Conservation (phyloP, 352 stramenopile genomes). For the Globisporangium radiosum region DNA sequence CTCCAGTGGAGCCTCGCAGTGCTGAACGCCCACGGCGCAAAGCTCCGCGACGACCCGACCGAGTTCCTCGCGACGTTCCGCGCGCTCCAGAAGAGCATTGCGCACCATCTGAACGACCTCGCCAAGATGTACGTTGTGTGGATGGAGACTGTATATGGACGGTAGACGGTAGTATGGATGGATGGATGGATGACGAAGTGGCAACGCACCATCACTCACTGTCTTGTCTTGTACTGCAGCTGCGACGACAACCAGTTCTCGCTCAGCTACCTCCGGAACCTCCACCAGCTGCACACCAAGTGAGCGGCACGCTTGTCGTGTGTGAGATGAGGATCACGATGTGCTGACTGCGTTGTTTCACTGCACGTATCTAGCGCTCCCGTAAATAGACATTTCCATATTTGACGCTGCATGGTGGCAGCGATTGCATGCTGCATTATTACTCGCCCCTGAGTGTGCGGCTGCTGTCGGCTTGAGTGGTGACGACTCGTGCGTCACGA, state of each 20-base stretch:
- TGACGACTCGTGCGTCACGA: no score
- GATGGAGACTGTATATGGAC: no score
- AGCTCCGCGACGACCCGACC: constrained; percentile 68
- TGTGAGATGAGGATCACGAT: no score
- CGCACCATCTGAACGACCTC: constrained; percentile 77
- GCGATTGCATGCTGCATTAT: no score
- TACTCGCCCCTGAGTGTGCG: no score
- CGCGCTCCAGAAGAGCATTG: constrained; percentile 83
- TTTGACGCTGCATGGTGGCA: no score
- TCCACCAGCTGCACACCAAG: constrained; percentile 42
- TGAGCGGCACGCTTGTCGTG: neutral
- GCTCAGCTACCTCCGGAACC: constrained; percentile 76
- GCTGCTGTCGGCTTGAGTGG: no score
- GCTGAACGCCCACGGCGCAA: constrained; percentile 90
- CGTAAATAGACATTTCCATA: constrained; percentile 33
- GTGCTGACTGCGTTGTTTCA: no score
- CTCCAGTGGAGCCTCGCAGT: constrained; percentile 93
- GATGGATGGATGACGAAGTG: no score
- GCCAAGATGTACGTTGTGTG: constrained; percentile 69
- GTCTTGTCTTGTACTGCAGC: constrained; percentile 19
- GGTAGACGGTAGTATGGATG: neutral
- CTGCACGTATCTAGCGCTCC: no score
- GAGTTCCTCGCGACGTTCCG: constrained; percentile 80
- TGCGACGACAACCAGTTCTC: constrained; percentile 89
- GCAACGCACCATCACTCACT: neutral